These are phyloP conservation scores for Tephrocybe sp. DNA, from an alignment of 768 basidiomycete genomes.

Conservation along the genomic window DNA sequence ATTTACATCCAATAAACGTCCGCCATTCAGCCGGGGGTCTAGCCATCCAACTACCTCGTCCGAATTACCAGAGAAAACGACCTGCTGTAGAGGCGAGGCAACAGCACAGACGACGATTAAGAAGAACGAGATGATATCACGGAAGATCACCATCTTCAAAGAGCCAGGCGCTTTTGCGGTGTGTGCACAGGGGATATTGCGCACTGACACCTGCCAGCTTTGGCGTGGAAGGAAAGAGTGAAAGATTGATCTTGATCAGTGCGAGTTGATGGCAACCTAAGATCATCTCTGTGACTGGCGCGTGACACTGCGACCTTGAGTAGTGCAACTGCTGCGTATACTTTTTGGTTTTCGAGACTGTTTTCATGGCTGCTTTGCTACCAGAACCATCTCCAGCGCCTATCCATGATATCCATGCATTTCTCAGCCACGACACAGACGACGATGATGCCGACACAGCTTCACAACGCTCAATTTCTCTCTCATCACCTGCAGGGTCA, in stretches of 20 bases:
- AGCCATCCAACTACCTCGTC: slow-evolving; percentile 37
- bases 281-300: neutral
- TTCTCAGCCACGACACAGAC: slow-evolving; percentile 31
- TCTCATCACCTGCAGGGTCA: slow-evolving; percentile 64
- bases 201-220: slow-evolving; percentile 7
- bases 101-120: neutral
- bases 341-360: neutral
- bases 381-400: slow-evolving; percentile 33
- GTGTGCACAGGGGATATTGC: neutral
- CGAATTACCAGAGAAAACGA: slow-evolving; percentile 1
- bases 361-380: slow-evolving; percentile 25
- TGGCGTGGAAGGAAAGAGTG: slow-evolving; percentile 11
- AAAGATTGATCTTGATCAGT: slow-evolving; percentile 5
- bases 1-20: slow-evolving; percentile 74
- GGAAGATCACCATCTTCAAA: slow-evolving; percentile 1
- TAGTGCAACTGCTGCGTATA: too few species aligned
- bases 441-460: slow-evolving; percentile 74
- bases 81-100: slow-evolving; percentile 14
- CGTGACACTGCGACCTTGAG: neutral
- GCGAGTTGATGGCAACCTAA: slow-evolving; percentile 7
- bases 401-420: slow-evolving; percentile 25
- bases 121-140: neutral
- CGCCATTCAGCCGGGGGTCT: slow-evolving; percentile 76
- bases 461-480: slow-evolving; percentile 75
- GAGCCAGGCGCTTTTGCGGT: neutral